Base-by-base conservation (phyloP, 768 basidiomycete species). In the Suillus ampliporus region DNA sequence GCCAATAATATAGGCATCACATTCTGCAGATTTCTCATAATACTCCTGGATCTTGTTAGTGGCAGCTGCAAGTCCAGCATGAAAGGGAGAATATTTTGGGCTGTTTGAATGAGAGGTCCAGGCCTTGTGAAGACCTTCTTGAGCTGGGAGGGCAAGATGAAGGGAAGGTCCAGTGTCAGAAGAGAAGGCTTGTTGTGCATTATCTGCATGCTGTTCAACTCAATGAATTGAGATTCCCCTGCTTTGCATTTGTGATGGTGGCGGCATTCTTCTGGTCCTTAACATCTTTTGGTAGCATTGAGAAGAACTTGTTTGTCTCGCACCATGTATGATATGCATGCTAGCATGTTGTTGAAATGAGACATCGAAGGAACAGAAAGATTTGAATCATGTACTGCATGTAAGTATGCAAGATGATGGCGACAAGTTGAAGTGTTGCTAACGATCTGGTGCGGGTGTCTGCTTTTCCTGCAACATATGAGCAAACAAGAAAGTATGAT, bases 11-110 rank as follows among this genome's bases (percentile, higher is more conserved):
- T 77, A 74, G 11, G 74, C 74, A 61, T 73, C 67, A 7, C 69
- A 72, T 17, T 76, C 73, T 2, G 61, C 62, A 4, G 75, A 75
- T 47, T 71, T 69, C 38, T 74, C 64, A 63, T 80, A 78, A 58
- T 80, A 78, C 31, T 75, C 68, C 19, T 65, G 59, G 19, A 80
- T 65, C 63, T 80, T 81, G 1, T 63, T 50, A 23, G 69, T 57
- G 1, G 67, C 79, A 1, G 71, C 71, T 11, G 67, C 40, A 9
- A 79, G 59, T 4, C 69, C 74, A 47, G 41, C 2, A 21, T 19
- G 14, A 64, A 76, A 76, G 0, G 54, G 47, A 1, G 21, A 53
- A 58, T 74, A 77, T 46, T 71, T 66, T 0, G 26, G 11, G n/a
- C 56, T n/a, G 0, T 21, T n/a, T 1, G 40, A 17, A 5, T 60